Percentiles rank a stretch among this genome's conserved stretches.
phyloP scores from a whole-genome alignment of 2,329 filamentous ascomycete species.

The Aureobasidium sp. region DNA sequence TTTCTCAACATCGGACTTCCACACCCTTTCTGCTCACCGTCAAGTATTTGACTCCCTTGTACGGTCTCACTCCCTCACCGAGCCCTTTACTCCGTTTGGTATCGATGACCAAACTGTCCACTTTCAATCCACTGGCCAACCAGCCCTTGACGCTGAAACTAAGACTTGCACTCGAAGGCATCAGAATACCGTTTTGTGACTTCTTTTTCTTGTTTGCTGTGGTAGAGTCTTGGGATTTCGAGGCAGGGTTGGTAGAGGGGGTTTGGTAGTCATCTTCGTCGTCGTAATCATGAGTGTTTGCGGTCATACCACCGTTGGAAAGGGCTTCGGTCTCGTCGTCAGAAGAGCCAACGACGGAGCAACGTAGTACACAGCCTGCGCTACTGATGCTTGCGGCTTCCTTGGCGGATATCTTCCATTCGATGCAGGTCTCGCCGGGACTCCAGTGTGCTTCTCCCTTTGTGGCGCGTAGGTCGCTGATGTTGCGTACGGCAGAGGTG shows the following conservation, averaged over 20 bases:
- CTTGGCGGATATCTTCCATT: constrained; percentile 76
- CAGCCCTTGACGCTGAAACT: constrained; percentile 52
- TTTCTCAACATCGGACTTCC: constrained; percentile 35
- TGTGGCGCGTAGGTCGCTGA: constrained; percentile 72
- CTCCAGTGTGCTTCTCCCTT: constrained; percentile 78
- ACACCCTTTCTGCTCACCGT: constrained; percentile 57
- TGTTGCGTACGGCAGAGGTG: constrained; percentile 59
- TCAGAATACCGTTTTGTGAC: constrained; percentile 47
- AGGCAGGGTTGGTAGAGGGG: background rate
- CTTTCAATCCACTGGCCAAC: constrained; percentile 56
- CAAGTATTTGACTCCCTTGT: constrained; percentile 97
- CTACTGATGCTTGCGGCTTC: constrained; percentile 50
- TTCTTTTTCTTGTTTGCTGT: constrained; percentile 25
- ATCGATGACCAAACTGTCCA: constrained; percentile 54
- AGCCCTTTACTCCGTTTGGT: constrained; percentile 76
- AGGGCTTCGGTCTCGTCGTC: constrained; percentile 35
- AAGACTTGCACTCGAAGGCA: constrained; percentile 39
- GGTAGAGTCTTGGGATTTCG: background rate
- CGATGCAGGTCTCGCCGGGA: constrained; percentile 60
- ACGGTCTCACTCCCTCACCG: constrained; percentile 82
- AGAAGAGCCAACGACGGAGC: constrained; percentile 64
- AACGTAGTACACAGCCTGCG: constrained; percentile 55
- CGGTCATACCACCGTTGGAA: constrained; percentile 31
- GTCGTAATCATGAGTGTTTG: constrained; percentile 35
- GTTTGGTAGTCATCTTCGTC: constrained; percentile 17